These are phyloP conservation scores for Fomitopsis betulina DNA, from an alignment of 1,284 basidiomycete species.

Conservation along the genomic window DNA sequence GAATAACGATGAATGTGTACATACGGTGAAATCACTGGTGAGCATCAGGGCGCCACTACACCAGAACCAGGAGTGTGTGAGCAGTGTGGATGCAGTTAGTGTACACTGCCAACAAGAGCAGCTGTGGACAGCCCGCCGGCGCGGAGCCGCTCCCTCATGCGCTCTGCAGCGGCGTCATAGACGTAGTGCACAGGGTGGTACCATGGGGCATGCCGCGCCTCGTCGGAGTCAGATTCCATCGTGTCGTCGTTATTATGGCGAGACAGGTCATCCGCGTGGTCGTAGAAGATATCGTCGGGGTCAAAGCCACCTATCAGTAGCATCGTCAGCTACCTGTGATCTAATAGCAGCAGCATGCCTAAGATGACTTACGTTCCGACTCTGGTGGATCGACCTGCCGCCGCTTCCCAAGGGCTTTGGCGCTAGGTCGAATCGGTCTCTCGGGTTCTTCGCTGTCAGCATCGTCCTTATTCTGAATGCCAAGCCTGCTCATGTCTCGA, in stretches of 20 bases:
- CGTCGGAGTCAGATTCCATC: constrained; percentile 37
- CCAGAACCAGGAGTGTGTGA: not conserved
- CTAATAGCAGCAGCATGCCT: not conserved
- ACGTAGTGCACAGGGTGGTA: constrained; percentile 61
- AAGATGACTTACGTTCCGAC: constrained; percentile 37
- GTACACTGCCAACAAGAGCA: constrained; percentile 27
- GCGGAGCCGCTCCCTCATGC: constrained; percentile 54
- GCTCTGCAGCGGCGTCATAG: constrained; percentile 79
- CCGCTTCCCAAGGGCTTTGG: constrained; percentile 78
- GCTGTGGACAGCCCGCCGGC: constrained; percentile 33
- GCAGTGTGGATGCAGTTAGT: not conserved
- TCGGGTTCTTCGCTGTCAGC: constrained; percentile 17
- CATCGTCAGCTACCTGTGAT: not conserved
- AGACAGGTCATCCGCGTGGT: constrained; percentile 26
- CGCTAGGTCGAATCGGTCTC: constrained; percentile 53
- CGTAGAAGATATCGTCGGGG: constrained; percentile 40
- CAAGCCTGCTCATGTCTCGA: constrained; percentile 9
- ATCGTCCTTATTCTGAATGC: constrained; percentile 11
- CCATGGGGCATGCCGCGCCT: constrained; percentile 18
- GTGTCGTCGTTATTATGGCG: constrained; percentile 26
- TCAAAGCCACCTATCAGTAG: constrained; percentile 32
- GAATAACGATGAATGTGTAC: not conserved
- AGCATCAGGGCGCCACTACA: too few species aligned
- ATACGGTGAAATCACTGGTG: not conserved
- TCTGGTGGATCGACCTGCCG: constrained; percentile 44